Evolutionary conservation across 2,329 filamentous ascomycete genomes (phyloP), one percentile per base, ranked within the genome.

Genomic region (Plectosphaerella cucumerina): DNA sequence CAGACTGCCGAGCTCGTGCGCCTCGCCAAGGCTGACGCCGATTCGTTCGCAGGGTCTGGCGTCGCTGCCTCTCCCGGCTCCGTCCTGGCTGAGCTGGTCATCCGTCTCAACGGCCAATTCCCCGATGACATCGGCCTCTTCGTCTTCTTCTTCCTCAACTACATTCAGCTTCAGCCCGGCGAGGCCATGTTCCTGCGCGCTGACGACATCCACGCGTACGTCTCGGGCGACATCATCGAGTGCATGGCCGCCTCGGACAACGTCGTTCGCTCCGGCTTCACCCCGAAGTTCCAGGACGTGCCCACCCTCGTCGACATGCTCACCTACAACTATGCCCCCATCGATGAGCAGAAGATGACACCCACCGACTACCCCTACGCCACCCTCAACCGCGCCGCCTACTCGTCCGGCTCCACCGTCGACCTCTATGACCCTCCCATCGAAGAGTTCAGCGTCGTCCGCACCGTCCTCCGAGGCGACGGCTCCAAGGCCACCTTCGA

Each of bases 211-310:
- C 94, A 99, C 68, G 94, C 94, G 46, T 99, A 99, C 69, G 73
- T 95, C 42, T 90, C 86, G 3, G 90, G 90, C 53, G 93, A 99
- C 64, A 96, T 99, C 60, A 91, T 99, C 66, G 94, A 99, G 72
- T 99, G 94, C 76, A 99, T 99, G 94, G 94, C 94, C 0, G 87
- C 90, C 9, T 96, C 90, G n/a, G 94, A 99, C 78, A 99, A 99
- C 59, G 94, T 99, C 34, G 92, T 99, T 48, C 90, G 94, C 50
- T 94, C 94, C 0, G 94, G 94, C 42, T 94, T 99, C 70, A 99
- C 94, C 0, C 94, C 94, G 50, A 99, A 99, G 68, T 99, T 96
- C 80, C 97, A 97, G 74, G 94, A 99, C 60, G 90, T 97, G 20
- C 73, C 85, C 49, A 97, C 91, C 0, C 78, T 99, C 11, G 90